Conservation (phyloP, 495 filamentous ascomycete species). For the Penicillium paxilli region DNA sequence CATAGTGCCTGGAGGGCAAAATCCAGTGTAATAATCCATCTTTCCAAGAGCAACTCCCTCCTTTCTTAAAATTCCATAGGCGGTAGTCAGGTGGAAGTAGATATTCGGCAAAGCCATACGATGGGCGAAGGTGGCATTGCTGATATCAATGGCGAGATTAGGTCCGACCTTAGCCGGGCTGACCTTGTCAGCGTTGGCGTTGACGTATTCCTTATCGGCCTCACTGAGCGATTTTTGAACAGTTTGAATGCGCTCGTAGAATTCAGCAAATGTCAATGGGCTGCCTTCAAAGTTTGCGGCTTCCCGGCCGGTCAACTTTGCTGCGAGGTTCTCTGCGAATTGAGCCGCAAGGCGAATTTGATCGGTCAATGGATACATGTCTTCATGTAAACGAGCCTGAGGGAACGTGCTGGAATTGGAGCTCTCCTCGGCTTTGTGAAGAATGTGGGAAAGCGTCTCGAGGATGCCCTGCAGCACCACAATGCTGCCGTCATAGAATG, state of each 20-base stretch:
- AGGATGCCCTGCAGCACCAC: slow-evolving; percentile 24
- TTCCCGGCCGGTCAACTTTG: slow-evolving; percentile 33
- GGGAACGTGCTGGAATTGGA: slow-evolving; percentile 23
- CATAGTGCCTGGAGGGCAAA: slow-evolving; percentile 37
- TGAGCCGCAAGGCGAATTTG: slow-evolving; percentile 46
- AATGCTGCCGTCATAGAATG: slow-evolving; percentile 36
- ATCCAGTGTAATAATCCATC: slow-evolving; percentile 29
- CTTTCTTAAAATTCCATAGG: slow-evolving; percentile 57
- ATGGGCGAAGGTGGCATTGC: slow-evolving; percentile 33
- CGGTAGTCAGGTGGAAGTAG: slow-evolving; percentile 57
- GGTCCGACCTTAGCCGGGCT: slow-evolving; percentile 17
- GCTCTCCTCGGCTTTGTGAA: slow-evolving; percentile 22
- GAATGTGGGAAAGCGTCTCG: slow-evolving; percentile 30
- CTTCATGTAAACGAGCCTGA: slow-evolving; percentile 30
- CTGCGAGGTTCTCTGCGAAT: slow-evolving; percentile 29
- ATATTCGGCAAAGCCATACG: slow-evolving; percentile 53
- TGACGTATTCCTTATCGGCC: slow-evolving; percentile 40
- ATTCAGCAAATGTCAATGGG: slow-evolving; percentile 37
- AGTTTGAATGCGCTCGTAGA: slow-evolving; percentile 41
- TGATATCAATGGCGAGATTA: slow-evolving; percentile 4
- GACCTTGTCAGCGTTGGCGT: slow-evolving; percentile 12
- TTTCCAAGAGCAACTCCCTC: slow-evolving; percentile 60
- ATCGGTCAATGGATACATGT: slow-evolving; percentile 50
- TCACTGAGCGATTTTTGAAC: slow-evolving; percentile 37
- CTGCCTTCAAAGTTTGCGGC: slow-evolving; percentile 31